Percentiles rank a stretch among this genome's conserved stretches.
Conservation (phyloP, 106 monocot genomes). For the Dendrobium chrysotoxum region DNA sequence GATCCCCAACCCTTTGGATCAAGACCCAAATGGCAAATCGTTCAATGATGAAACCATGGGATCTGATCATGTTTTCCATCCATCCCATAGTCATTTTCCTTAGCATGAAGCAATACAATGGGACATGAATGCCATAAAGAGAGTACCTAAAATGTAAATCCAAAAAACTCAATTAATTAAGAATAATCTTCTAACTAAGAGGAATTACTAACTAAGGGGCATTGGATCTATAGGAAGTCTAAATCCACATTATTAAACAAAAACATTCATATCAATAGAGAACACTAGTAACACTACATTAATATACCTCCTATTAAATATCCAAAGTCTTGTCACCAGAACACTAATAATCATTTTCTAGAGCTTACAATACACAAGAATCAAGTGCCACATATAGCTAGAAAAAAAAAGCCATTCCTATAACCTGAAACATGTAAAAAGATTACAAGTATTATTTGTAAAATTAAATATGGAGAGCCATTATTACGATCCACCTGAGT, state of each 20-base stretch:
- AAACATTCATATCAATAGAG: background rate
- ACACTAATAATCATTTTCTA: background rate
- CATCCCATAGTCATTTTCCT: no score
- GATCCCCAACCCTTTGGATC: no score
- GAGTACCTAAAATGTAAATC: no score
- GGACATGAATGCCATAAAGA: no score
- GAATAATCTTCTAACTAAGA: no score
- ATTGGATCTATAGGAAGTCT: no score
- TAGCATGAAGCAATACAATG: no score
- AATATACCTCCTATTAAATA: background rate
- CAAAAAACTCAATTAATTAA: no score
- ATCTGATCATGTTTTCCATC: no score
- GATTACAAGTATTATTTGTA: background rate
- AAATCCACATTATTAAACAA: background rate
- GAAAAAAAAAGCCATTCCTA: background rate
- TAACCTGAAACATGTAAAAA: background rate
- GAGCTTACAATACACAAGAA: background rate
- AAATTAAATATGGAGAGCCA: background rate
- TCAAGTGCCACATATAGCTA: background rate
- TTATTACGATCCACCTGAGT: background rate
- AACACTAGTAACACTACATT: background rate
- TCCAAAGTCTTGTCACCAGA: background rate
- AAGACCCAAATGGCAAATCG: no score
- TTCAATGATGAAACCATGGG: no score
- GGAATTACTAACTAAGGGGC: no score